phyloP scores from a whole-genome alignment of 306 rosid genomes.

The Cotoneaster glaucophyllus region DNA sequence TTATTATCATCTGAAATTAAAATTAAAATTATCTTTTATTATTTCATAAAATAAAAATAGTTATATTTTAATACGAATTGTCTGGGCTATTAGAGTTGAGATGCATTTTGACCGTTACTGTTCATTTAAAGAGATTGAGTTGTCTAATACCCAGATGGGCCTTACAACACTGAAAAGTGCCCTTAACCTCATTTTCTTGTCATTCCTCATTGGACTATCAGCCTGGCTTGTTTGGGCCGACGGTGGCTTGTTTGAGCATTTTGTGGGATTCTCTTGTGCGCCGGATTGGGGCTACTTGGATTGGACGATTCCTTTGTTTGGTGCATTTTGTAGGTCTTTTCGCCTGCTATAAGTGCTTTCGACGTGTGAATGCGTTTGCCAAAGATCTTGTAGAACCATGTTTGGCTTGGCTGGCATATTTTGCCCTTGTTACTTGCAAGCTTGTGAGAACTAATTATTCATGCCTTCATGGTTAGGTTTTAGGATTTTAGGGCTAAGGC shows the following conservation, averaged over 20 bases:
- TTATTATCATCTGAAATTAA: too few species aligned
- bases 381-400: slow-evolving; percentile 50
- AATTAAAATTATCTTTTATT: too few species aligned
- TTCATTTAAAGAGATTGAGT: too few species aligned
- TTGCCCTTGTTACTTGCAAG: slow-evolving; percentile 26
- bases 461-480: background rate
- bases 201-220: slow-evolving; percentile 55
- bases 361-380: slow-evolving; percentile 47
- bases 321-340: slow-evolving; percentile 36
- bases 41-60: too few species aligned
- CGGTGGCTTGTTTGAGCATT: slow-evolving; percentile 67
- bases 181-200: slow-evolving; percentile 29
- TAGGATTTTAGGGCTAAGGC: background rate
- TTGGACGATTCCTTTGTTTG: slow-evolving; percentile 27
- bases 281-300: slow-evolving; percentile 22
- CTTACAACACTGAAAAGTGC: too few species aligned
- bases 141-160: rapidly evolving
- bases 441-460: slow-evolving; percentile 1
- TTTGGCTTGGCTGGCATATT: slow-evolving; percentile 35
- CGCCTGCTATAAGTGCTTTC: slow-evolving; percentile 34
- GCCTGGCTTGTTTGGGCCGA: slow-evolving; percentile 83
- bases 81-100: too few species aligned
- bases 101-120: too few species aligned
- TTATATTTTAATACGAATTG: too few species aligned
- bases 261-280: slow-evolving; percentile 67